Base-by-base conservation (phyloP, 306 rosid genomes). In the Elaeagnus macrophylla region DNA sequence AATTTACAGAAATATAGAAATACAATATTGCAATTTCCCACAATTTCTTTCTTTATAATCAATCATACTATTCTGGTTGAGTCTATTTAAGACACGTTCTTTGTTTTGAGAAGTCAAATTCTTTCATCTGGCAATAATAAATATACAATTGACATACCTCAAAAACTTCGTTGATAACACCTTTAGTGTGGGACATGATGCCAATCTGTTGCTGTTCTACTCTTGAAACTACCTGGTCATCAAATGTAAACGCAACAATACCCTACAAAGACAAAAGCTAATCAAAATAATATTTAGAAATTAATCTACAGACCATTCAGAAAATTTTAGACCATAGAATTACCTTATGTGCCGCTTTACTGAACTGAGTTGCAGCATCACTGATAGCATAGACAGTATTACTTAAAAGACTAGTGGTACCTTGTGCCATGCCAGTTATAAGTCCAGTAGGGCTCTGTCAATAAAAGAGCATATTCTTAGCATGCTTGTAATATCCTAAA, bases 261-360 rank as follows among this genome's bases (percentile, higher is more conserved):
- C 97, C 96, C 96, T 91, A 54, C 55, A 65, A 57, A 20, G 9
- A 48, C 14, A 56, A 51, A 62, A 59, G 13, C 56, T 40, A 52
- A 49, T 64, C 62, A 65, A 39, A n/a, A 53, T 66, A 20, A 48
- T 61, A 56, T 20, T 25, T 25, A 25, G 50, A 39, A 20, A 17
- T 25, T 65, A 45, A 6, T n/a, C 51, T 44, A 53, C 14, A 41
- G 52, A 37, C 13, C 48, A 48, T 58, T 15, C 51, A 13, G 39
- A 63, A 65, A 55, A 46, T 14, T 13, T 51, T 50, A 48, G 59
- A 67, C 48, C 32, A 45, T 62, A 68, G 44, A 70, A 56, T 48
- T 68, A 90, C 94, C 97, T 90, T 83, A 75, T 89, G 94, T 2
- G 97, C 97, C 56, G 88, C 95, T 81, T 80, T 84, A 72, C 97